Conservation (phyloP, 2,329 filamentous ascomycete species). For the Penicillium sp. region DNA sequence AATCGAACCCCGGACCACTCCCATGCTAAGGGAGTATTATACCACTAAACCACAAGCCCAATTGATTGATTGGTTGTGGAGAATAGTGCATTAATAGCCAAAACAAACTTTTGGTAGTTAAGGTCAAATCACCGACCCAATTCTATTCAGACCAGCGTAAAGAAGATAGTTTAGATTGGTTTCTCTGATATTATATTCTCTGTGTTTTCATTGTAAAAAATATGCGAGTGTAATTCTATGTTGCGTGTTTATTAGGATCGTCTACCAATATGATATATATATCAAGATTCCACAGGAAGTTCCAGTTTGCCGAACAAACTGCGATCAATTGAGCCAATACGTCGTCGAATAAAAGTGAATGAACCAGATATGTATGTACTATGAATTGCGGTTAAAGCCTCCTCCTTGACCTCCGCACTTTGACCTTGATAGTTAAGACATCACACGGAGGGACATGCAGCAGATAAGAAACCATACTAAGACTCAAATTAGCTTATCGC, state of each 20-base stretch:
- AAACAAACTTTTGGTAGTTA: fast-evolving
- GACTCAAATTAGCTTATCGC: slow-evolving; percentile 1
- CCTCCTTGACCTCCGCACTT: neutral
- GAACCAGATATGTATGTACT: neutral
- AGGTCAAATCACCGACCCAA: neutral
- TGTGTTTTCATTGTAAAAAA: neutral
- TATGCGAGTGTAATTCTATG: too few relatives aligned
- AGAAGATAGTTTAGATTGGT: neutral
- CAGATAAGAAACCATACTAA: neutral
- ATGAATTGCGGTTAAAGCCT: neutral
- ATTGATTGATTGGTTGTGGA: neutral
- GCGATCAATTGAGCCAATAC: neutral
- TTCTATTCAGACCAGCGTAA: neutral
- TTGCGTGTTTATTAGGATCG: neutral
- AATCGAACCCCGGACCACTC: slow-evolving; percentile 52
- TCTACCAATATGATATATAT: neutral
- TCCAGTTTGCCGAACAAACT: neutral
- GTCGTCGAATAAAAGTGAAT: too few relatives aligned
- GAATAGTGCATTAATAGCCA: neutral
- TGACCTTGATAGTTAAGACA: too few relatives aligned
- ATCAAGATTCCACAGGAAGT: neutral
- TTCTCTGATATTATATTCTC: neutral
- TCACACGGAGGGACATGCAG: neutral
- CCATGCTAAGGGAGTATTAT: slow-evolving; percentile 52
- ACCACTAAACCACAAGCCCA: slow-evolving; percentile 49